Evolutionary conservation across 2,329 filamentous ascomycete species (phyloP).

Genomic region (Fusarium abutilonis): DNA sequence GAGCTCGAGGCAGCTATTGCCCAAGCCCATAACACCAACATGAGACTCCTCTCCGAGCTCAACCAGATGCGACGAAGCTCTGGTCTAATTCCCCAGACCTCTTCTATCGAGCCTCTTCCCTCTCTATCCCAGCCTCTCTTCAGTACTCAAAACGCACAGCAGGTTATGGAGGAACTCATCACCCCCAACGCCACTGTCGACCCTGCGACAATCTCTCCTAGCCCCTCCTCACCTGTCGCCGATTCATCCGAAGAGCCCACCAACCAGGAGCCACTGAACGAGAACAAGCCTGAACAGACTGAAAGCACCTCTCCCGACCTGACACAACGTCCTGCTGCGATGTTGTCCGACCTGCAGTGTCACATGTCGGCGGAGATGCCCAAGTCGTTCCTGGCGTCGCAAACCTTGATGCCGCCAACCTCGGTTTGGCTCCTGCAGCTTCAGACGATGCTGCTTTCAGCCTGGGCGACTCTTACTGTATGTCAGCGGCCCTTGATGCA

Average conservation of each 20-base stretch:
- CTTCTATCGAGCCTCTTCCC: constrained; percentile 57
- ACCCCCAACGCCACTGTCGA: constrained; percentile 63
- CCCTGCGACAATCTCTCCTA: constrained; percentile 69
- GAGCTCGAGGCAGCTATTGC: constrained; percentile 72
- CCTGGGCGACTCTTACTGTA: constrained; percentile 74
- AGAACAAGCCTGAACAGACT: constrained; percentile 43
- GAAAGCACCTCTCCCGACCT: constrained; percentile 73
- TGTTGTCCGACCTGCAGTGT: constrained; percentile 99
- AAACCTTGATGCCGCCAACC: constrained; percentile 52
- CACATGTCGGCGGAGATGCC: constrained; percentile 83
- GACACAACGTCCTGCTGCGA: constrained; percentile 99
- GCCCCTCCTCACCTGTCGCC: constrained; percentile 61
- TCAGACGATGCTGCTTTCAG: constrained; percentile 71
- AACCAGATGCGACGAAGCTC: constrained; percentile 59
- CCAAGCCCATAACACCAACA: constrained; percentile 66
- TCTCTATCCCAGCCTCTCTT: constrained; percentile 70
- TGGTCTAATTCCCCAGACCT: constrained; percentile 54
- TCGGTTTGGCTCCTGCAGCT: constrained; percentile 63
- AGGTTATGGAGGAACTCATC: constrained; percentile 56
- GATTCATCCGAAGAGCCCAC: constrained; percentile 51
- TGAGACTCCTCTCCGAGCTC: constrained; percentile 60
- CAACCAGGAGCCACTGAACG: constrained; percentile 45
- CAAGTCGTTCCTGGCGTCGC: constrained; percentile 57
- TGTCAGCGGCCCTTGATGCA: constrained; percentile 74
- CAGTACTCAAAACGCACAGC: constrained; percentile 56